Conservation (phyloP, 345 rosid genomes). For the Euclidium syriacum region DNA sequence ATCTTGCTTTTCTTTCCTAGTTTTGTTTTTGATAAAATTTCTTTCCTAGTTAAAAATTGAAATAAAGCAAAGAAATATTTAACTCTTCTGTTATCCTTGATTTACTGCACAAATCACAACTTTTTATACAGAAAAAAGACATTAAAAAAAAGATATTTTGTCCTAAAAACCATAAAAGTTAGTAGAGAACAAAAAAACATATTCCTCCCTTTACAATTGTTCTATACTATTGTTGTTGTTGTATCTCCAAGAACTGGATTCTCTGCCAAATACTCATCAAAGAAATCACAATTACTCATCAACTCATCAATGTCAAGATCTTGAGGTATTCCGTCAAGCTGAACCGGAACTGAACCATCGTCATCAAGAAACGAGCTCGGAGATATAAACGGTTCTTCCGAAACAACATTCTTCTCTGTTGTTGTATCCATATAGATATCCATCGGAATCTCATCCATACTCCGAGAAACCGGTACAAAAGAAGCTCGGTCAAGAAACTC, state of each 20-base stretch:
- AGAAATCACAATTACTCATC: slow-evolving; percentile 19
- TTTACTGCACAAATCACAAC: slow-evolving; percentile 1
- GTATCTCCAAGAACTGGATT: slow-evolving; percentile 24
- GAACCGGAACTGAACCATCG: slow-evolving; percentile 14
- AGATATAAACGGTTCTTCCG: slow-evolving; percentile 9
- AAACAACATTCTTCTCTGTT: slow-evolving; percentile 4
- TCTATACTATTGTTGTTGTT: neutral
- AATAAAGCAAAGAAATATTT: neutral
- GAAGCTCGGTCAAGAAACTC: too few relatives aligned
- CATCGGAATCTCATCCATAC: too few relatives aligned
- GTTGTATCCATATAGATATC: slow-evolving; percentile 25
- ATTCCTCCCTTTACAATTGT: slow-evolving; percentile 7
- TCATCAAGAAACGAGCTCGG: slow-evolving; percentile 23
- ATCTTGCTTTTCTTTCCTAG: too few relatives aligned
- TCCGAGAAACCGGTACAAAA: too few relatives aligned
- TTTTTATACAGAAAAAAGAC: slow-evolving; percentile 6
- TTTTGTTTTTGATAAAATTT: too few relatives aligned
- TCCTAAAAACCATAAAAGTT: slow-evolving; percentile 7
- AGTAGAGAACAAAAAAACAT: slow-evolving; percentile 1
- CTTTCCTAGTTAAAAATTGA: too few relatives aligned
- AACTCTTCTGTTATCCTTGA: slow-evolving; percentile 3
- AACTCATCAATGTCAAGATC: slow-evolving; percentile 24
- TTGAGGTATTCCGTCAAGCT: slow-evolving; percentile 20
- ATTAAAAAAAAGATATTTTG: neutral
- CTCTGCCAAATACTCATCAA: slow-evolving; percentile 12